A percentile compares a stretch with the other conserved stretches of the same genome.
Evolutionary conservation across 257 asterid species (phyloP).

Genomic region (Penstemon eatonii): DNA sequence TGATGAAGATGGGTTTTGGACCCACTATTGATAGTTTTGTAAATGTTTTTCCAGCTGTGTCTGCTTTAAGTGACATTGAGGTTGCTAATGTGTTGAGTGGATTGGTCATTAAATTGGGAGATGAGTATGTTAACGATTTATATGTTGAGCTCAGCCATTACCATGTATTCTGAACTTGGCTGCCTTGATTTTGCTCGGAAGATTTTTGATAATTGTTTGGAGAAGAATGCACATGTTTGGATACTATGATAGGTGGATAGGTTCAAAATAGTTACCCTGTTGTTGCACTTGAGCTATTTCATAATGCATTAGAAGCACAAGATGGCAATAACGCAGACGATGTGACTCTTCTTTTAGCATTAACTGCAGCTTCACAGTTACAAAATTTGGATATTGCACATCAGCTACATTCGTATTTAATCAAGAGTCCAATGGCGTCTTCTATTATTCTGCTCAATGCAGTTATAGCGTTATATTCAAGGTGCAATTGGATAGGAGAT

Average conservation of each 20-base stretch:
- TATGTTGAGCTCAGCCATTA: constrained; percentile 59
- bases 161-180: constrained; percentile 60
- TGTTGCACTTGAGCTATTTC: constrained; percentile 49
- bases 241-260: constrained; percentile 56
- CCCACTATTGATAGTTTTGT: constrained; percentile 58
- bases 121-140: constrained; percentile 46
- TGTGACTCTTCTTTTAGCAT: constrained; percentile 57
- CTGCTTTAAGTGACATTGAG: constrained; percentile 35
- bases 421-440: constrained; percentile 39
- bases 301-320: constrained; percentile 39
- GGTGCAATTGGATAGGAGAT: constrained; percentile 42
- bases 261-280: constrained; percentile 46
- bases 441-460: constrained; percentile 44
- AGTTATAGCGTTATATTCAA: constrained; percentile 51
- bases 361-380: constrained; percentile 58
- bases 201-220: constrained; percentile 44
- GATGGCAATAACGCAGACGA: constrained; percentile 40
- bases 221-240: constrained; percentile 60
- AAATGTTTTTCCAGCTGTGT: constrained; percentile 50
- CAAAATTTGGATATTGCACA: constrained; percentile 45
- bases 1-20: constrained; percentile 48
- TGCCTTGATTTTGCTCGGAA: constrained; percentile 41
- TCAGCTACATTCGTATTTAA: constrained; percentile 52
- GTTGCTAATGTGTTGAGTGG: constrained; percentile 48
- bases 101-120: constrained; percentile 45